Evolutionary conservation across 352 stramenopile genomes (phyloP).

Genomic region (Pythium insidiosum): DNA sequence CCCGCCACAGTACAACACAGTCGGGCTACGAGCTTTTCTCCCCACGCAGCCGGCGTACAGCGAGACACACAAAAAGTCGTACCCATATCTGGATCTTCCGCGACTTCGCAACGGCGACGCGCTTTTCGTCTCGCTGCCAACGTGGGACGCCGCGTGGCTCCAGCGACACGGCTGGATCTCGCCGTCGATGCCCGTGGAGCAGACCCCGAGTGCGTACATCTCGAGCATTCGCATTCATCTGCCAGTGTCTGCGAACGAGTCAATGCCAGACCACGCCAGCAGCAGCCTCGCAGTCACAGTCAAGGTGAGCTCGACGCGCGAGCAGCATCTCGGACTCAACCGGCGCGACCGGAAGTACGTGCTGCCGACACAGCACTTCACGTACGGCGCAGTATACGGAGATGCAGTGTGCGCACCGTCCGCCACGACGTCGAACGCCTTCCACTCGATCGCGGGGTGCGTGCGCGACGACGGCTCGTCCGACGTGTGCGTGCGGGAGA

Average conservation of each 20-base stretch:
- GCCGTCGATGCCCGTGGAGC: not conserved
- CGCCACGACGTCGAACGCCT: not conserved
- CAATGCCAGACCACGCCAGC: not conserved
- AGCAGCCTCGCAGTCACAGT: not conserved
- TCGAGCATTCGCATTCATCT: slow-evolving; percentile 1
- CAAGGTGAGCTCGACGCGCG: not conserved
- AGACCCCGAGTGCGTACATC: slow-evolving; percentile 1
- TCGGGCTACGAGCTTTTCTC: too few relatives aligned
- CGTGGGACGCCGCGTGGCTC: slow-evolving; percentile 4
- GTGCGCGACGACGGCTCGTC: too few relatives aligned
- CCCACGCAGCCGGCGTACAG: too few relatives aligned
- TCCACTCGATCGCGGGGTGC: not conserved
- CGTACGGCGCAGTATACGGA: not conserved
- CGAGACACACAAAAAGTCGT: too few relatives aligned
- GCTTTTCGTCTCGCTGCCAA: slow-evolving; percentile 1
- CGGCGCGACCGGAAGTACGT: not conserved
- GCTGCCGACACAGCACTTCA: not conserved
- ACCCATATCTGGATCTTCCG: too few relatives aligned
- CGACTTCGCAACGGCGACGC: not conserved
- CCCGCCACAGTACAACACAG: too few relatives aligned
- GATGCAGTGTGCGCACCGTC: not conserved
- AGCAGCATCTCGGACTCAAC: not conserved
- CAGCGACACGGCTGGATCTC: slow-evolving; percentile 3
- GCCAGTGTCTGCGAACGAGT: not conserved
- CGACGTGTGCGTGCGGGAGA: slow-evolving; percentile 1